Percentiles rank a stretch among this genome's conserved stretches.
Evolutionary conservation across 1,139 yeast genomes (phyloP).

Genomic region (Cylindricascospora bacillispora): DNA sequence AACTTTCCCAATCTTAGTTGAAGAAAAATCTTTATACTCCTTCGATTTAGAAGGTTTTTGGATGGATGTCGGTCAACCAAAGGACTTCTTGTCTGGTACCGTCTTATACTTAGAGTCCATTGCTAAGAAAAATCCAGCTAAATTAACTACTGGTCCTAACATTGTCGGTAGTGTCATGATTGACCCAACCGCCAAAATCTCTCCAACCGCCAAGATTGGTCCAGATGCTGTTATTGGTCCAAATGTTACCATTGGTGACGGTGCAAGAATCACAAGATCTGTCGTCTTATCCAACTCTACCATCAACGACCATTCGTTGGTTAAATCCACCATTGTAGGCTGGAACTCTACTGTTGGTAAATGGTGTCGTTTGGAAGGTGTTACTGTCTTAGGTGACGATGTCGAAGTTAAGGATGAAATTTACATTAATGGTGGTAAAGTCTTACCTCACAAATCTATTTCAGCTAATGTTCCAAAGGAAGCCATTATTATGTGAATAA

Average conservation of each 20-base stretch:
- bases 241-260: constrained; percentile 89
- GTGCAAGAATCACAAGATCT: constrained; percentile 96
- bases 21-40: constrained; percentile 77
- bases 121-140: constrained; percentile 64
- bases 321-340: constrained; percentile 95
- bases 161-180: constrained; percentile 91
- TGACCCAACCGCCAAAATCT: constrained; percentile 90
- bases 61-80: constrained; percentile 99
- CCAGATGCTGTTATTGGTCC: constrained; percentile 98
- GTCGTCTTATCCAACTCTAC: constrained; percentile 84
- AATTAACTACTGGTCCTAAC: constrained; percentile 50
- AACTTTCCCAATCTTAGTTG: constrained; percentile 95
- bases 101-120: constrained; percentile 81
- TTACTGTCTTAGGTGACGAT: constrained; percentile 96
- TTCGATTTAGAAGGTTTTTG: constrained; percentile 98
- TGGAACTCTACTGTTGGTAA: constrained; percentile 98
- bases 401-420: constrained; percentile 97
- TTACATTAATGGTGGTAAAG: constrained; percentile 98
- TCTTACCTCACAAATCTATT: constrained; percentile 95
- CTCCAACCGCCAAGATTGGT: constrained; percentile 90
- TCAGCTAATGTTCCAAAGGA: constrained; percentile 95
- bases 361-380: constrained; percentile 99
- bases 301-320: constrained; percentile 96
- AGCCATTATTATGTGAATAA: constrained; percentile 76
- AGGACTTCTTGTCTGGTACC: constrained; percentile 96